Base-by-base conservation (phyloP, 164 flowering plant species). In the Tetrastigma voinierianum region DNA sequence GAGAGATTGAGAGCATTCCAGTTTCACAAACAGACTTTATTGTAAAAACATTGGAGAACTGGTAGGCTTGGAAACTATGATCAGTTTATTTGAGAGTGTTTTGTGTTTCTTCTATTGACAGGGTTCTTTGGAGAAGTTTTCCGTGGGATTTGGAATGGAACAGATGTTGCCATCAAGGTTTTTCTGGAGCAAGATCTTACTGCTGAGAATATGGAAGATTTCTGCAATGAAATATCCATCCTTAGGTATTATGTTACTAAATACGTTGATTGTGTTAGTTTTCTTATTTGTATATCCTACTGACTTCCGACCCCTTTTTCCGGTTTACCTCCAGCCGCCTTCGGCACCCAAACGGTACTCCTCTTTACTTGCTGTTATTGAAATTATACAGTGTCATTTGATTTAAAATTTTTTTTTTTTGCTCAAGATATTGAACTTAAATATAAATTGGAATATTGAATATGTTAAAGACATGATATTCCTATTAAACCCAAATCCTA, bases 121-220 rank as follows among this genome's bases (percentile, higher is more conserved):
- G 99, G 99, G 19, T 93, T 87, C 70, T 96, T 90, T 73, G 99
- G 98, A 54, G 99, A 96, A 82, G 99, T 96, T 65, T 92, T 95
- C 57, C 96, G 90, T 73, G 99, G 99, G 10, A 77, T 85, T 20
- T 95, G 99, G 99, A 96, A 96, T 81, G 99, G 99, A 61, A 93
- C 99, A 16, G 97, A 96, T 62, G 99, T 96, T 71, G 97, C 99
- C 14, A 86, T 96, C 57, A 96, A 96, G 77, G 85, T 93, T 62
- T 96, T 93, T 61, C 72, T 90, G 44, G 98, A 96, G 87, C 99
- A 96, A 78, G 98, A 96, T 79, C 75, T 93, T 72, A 93, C 95
- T 52, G 82, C 95, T 68, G 99, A 95, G 79, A 92, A 92, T 68
- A 90, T 95, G 90, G 97, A 90, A 70, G 98, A 96, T 57, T 96